A percentile compares a stretch with the other conserved stretches of the same genome.
These are phyloP conservation scores for Fusarium graminum DNA, from an alignment of 2,329 filamentous ascomycete genomes.

Conservation along the genomic window DNA sequence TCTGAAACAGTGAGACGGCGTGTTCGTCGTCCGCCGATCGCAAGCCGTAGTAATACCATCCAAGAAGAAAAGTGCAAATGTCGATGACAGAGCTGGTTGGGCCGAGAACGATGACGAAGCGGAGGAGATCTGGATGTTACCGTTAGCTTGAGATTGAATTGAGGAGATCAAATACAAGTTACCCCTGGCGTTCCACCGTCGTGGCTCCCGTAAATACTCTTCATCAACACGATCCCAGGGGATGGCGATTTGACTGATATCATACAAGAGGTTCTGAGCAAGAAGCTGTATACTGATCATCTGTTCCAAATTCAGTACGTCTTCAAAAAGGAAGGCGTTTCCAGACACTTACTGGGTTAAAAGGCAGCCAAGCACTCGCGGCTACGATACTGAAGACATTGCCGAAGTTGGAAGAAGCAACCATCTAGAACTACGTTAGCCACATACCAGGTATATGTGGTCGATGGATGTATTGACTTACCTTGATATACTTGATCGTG, in stretches of 20 bases:
- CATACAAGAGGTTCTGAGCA: background rate
- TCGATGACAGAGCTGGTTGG: conserved; percentile 9
- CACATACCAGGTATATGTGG: no score
- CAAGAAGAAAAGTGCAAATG: conserved; percentile 4
- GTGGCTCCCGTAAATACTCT: background rate
- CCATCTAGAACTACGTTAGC: background rate
- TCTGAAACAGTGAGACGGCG: background rate
- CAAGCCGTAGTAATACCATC: conserved; percentile 1
- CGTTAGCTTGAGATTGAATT: background rate
- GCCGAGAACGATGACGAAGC: background rate
- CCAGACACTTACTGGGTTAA: background rate
- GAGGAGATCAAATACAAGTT: background rate
- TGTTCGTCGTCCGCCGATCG: background rate
- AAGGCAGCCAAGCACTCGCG: conserved; percentile 8
- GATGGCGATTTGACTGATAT: conserved; percentile 13
- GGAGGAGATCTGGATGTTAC: background rate
- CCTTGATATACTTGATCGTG: conserved; percentile 15
- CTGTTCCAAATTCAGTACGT: background rate
- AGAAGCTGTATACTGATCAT: conserved; percentile 10
- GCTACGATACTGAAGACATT: conserved; percentile 16
- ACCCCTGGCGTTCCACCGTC: conserved; percentile 1
- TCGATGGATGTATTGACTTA: no score
- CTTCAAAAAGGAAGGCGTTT: accelerated
- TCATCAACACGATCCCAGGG: conserved; percentile 14
- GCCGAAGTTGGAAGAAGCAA: conserved; percentile 9